Evolutionary conservation across 75 land plant genomes (phyloP), one percentile per base, ranked within the genome.

Genomic region (Adiantum capillusveneris): DNA sequence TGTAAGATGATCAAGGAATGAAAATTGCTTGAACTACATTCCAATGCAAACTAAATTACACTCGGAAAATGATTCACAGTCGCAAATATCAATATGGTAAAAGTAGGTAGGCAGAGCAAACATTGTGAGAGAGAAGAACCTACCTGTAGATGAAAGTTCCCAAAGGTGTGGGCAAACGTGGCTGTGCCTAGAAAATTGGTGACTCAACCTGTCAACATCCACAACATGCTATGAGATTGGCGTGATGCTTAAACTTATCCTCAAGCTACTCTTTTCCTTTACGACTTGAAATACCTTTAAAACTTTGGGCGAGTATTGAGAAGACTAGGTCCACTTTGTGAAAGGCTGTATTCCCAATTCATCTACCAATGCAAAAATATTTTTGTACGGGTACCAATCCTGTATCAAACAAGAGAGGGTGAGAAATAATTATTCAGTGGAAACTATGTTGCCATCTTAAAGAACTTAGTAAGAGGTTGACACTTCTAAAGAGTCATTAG

Each of bases 261-360:
- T n/a, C n/a, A n/a, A n/a, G n/a, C n/a, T n/a, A n/a, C n/a, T 1
- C 12, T 56, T 56, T 1, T 29, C 3, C 37, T 5, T 34, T 5
- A n/a, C 5, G 5, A 5, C 49, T 46, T 46, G n/a, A 17, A 41
- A 48, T 63, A 88, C 94, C 95, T 89, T 84, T 25, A 86, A 54
- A 0, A 91, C 91, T 53, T 78, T 75, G 19, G 73, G 73, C 7
- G 95, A 86, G 72, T 86, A 89, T 41, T 75, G 77, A 1, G 91
- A 80, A 29, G 87, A 78, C 22, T 46, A 66, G 11, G 78, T 80
- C 95, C 90, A 86, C 45, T 70, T 67, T 24, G 95, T 86, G 58
- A 89, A 89, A 6, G 95, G 95, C 39, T 67, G 57, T 42, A 89
- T 58, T 26, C 76, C 90, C 31, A 89, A 71, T 62, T 89, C 91